These are phyloP conservation scores for Arthroderma uncinatum DNA, from an alignment of 2,329 filamentous ascomycete genomes.

Conservation along the genomic window DNA sequence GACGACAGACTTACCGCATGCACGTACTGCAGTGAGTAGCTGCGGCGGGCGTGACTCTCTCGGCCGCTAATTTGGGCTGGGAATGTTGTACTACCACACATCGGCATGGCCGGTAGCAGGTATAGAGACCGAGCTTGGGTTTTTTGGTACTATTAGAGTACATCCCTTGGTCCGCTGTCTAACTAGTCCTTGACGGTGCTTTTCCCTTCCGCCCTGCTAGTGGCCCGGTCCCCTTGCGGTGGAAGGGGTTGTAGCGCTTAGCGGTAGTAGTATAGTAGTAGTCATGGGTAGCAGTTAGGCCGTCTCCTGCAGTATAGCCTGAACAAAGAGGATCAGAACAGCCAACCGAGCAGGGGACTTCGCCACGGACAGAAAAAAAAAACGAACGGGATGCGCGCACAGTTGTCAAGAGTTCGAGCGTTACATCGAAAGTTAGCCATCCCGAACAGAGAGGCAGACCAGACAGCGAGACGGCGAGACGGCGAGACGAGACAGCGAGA, in stretches of 20 bases:
- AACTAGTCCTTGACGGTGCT: neutral
- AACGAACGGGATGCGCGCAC: neutral
- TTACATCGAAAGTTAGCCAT: neutral
- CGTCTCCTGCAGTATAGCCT: neutral
- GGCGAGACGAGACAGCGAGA: neutral
- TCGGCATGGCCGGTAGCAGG: neutral
- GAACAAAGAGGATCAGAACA: neutral
- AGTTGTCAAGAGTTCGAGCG: neutral
- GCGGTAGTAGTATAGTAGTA: neutral
- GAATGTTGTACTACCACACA: neutral
- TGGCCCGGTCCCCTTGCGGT: neutral
- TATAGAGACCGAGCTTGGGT: neutral
- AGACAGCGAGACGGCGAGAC: neutral
- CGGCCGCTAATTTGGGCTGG: conserved; percentile 1
- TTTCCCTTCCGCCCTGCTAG: neutral
- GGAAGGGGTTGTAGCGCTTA: neutral
- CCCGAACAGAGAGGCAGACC: neutral
- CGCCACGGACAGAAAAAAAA: neutral
- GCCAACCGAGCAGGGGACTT: neutral
- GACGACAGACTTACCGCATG: neutral
- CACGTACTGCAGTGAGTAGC: neutral
- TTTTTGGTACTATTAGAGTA: neutral
- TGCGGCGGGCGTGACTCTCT: neutral
- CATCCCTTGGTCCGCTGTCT: neutral
- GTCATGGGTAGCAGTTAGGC: neutral